These are phyloP conservation scores for Coemansia interrupta DNA, from an alignment of 192 early-diverging fungal genomes.

Conservation along the genomic window DNA sequence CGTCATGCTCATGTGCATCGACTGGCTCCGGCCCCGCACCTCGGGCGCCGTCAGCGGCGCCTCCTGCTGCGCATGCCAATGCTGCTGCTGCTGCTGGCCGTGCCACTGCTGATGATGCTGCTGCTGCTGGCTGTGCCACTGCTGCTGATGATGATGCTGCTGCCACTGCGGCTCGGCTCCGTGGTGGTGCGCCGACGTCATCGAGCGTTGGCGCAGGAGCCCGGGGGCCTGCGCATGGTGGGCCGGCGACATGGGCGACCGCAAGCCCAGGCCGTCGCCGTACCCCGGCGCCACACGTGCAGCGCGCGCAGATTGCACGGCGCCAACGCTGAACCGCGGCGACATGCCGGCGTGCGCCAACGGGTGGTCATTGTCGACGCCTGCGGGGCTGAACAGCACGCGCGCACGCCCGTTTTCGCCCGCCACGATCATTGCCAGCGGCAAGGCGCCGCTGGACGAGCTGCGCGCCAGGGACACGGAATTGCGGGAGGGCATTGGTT, in stretches of 20 bases:
- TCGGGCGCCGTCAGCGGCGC: neutral
- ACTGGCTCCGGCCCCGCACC: constrained; percentile 36
- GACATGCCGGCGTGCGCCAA: neutral
- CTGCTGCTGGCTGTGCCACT: constrained; percentile 6
- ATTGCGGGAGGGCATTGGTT: neutral
- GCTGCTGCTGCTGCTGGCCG: constrained; percentile 1
- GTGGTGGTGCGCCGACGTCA: neutral
- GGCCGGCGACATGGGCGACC: constrained; percentile 15
- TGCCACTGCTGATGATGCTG: constrained; percentile 14
- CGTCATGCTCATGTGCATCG: constrained; percentile 24
- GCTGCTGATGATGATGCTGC: constrained; percentile 13
- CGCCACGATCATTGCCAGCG: constrained; percentile 27
- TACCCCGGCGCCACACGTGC: neutral
- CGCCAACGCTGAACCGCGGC: constrained; percentile 13
- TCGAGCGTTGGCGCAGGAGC: neutral
- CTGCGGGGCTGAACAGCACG: constrained; percentile 26
- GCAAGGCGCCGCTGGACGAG: constrained; percentile 7
- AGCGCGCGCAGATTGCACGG: constrained; percentile 3
- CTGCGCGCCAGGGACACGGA: constrained; percentile 6
- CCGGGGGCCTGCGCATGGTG: neutral
- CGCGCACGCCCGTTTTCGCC: constrained; percentile 45
- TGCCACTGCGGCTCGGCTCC: too few relatives aligned
- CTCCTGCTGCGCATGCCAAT: neutral
- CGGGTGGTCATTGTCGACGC: constrained; percentile 6
- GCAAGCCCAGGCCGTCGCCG: constrained; percentile 14